These are phyloP conservation scores for Aureobasidium sp. DNA, from an alignment of 2,329 filamentous ascomycete genomes.

Conservation along the genomic window DNA sequence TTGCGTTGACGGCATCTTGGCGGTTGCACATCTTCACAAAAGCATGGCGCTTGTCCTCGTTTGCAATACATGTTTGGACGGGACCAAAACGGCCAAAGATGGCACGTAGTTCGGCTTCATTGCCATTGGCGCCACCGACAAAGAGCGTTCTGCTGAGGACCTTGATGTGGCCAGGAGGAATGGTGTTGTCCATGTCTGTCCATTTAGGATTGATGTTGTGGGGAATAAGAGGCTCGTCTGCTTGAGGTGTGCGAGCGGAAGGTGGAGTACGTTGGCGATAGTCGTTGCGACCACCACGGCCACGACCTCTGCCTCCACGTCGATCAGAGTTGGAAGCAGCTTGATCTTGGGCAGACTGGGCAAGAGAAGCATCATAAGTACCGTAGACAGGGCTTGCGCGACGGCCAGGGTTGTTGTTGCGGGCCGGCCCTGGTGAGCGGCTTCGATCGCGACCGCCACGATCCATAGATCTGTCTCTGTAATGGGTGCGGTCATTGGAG, in stretches of 20 bases:
- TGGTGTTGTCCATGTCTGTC: constrained; percentile 66
- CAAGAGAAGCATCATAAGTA: constrained; percentile 55
- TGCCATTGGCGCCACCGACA: constrained; percentile 77
- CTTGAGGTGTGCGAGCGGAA: constrained; percentile 22
- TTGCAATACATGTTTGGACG: constrained; percentile 96
- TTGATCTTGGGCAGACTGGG: constrained; percentile 13
- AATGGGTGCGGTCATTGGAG: constrained; percentile 13
- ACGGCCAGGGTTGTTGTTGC: constrained; percentile 38
- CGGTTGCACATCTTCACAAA: constrained; percentile 98
- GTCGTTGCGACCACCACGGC: constrained; percentile 47
- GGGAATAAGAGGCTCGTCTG: not conserved
- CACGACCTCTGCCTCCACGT: constrained; percentile 36
- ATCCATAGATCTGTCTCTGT: constrained; percentile 10
- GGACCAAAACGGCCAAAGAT: constrained; percentile 76
- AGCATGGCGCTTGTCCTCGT: constrained; percentile 94
- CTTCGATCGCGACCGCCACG: constrained; percentile 62
- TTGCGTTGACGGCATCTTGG: constrained; percentile 72
- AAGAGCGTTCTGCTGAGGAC: constrained; percentile 93
- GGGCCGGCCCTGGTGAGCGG: constrained; percentile 62
- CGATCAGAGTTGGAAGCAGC: constrained; percentile 15
- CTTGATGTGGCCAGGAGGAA: constrained; percentile 74
- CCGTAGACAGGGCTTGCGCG: constrained; percentile 63
- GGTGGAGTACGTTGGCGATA: constrained; percentile 77
- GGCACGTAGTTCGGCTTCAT: constrained; percentile 70
- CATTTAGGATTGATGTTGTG: constrained; percentile 46